Conservation (phyloP, 768 basidiomycete genomes). For the Myochromella boudieri region DNA sequence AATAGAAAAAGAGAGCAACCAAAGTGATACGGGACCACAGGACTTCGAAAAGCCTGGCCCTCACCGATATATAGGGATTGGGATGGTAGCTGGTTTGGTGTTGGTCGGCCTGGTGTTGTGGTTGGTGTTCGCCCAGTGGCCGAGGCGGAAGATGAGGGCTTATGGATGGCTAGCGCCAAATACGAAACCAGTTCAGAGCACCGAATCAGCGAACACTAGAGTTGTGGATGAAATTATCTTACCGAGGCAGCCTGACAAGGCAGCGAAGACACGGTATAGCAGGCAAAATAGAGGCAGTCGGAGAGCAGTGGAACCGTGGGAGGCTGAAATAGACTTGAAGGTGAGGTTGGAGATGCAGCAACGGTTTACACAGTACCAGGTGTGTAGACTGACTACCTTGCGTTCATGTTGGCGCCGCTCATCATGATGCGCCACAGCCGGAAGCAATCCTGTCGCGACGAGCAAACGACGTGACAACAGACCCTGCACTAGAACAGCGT, state of each 20-base stretch:
- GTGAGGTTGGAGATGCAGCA: conserved; percentile 16
- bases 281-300: conserved; percentile 7
- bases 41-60: conserved; percentile 30
- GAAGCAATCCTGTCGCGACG: conserved; percentile 3
- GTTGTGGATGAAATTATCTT: conserved; percentile 14
- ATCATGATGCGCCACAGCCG: conserved; percentile 17
- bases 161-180: conserved; percentile 12
- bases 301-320: conserved; percentile 15
- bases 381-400: neutral
- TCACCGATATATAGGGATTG: conserved; percentile 46
- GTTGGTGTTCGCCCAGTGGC: conserved; percentile 34
- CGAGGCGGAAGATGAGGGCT: conserved; percentile 22
- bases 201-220: conserved; percentile 5
- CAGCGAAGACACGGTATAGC: neutral
- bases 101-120: conserved; percentile 37
- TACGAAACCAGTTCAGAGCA: neutral
- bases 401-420: neutral
- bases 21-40: conserved; percentile 15
- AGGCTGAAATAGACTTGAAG: conserved; percentile 11
- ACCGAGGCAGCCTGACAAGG: conserved; percentile 15
- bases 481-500: neutral
- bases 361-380: conserved; percentile 6
- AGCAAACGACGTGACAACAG: conserved; percentile 8
- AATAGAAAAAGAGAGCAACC: conserved; percentile 19
- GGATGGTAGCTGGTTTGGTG: conserved; percentile 35